Percentiles rank a stretch among this genome's conserved stretches.
Evolutionary conservation across 1,284 basidiomycete species (phyloP).

Genomic region (Ceraceosorus guamensis): DNA sequence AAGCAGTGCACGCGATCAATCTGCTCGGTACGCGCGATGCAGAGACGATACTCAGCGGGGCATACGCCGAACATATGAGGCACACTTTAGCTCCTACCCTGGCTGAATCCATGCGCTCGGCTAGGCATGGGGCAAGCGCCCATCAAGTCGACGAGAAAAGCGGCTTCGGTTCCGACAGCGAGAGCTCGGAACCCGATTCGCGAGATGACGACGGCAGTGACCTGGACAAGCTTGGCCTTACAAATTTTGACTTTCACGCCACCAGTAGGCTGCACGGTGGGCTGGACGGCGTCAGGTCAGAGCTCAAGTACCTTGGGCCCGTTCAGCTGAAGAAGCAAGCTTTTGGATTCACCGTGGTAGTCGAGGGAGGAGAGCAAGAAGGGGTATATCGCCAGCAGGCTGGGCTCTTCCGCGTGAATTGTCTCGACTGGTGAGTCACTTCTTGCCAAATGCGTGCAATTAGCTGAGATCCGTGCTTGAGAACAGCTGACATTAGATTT

Average conservation of each 20-base stretch:
- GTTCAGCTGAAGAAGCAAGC: slow-evolving; percentile 59
- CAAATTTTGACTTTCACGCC: slow-evolving; percentile 90
- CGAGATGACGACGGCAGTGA: neutral
- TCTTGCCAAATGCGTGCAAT: no score
- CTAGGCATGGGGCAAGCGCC: slow-evolving; percentile 1
- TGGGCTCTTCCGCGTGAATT: slow-evolving; percentile 89
- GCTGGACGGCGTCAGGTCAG: slow-evolving; percentile 74
- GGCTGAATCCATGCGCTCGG: neutral
- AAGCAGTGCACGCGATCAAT: slow-evolving; percentile 38
- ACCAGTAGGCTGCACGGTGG: slow-evolving; percentile 67
- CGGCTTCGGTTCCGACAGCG: neutral
- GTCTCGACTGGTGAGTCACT: slow-evolving; percentile 73
- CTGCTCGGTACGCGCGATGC: slow-evolving; percentile 59
- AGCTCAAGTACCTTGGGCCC: slow-evolving; percentile 58
- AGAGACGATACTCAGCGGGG: slow-evolving; percentile 71
- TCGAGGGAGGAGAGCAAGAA: slow-evolving; percentile 51
- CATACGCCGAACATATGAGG: slow-evolving; percentile 56
- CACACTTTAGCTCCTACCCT: slow-evolving; percentile 21
- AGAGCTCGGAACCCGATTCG: slow-evolving; percentile 1
- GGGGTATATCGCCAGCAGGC: slow-evolving; percentile 55
- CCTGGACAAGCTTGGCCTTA: slow-evolving; percentile 54
- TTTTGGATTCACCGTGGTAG: slow-evolving; percentile 66
- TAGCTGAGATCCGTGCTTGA: slow-evolving; percentile 2
- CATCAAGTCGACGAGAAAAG: slow-evolving; percentile 14
- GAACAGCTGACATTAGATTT: neutral